Conservation (phyloP, 2,329 filamentous ascomycete species). For the Cordyceps militaris region DNA sequence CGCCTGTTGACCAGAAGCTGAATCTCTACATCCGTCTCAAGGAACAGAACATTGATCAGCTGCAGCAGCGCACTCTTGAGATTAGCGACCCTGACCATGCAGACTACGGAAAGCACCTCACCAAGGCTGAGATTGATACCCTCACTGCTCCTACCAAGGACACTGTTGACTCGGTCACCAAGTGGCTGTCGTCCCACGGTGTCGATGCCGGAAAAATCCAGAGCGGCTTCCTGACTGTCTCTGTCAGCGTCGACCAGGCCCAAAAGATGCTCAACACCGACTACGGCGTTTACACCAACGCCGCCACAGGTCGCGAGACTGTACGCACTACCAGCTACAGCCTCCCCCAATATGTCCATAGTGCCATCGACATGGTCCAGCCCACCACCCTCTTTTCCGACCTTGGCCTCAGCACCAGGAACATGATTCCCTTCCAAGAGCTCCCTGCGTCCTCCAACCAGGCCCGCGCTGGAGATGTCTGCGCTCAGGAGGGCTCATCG, state of each 20-base stretch:
- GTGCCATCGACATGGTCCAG: slow-evolving; percentile 12
- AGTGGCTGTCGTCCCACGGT: slow-evolving; percentile 13
- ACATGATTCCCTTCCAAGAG: not conserved
- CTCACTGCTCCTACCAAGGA: slow-evolving; percentile 12
- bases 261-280: slow-evolving; percentile 11
- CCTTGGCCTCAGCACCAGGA: not conserved
- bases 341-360: slow-evolving; percentile 2
- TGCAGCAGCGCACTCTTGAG: slow-evolving; percentile 8
- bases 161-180: slow-evolving; percentile 8
- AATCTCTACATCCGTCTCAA: slow-evolving; percentile 13
- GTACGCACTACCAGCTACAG: slow-evolving; percentile 14
- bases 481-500: not conserved
- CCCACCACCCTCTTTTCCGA: slow-evolving; percentile 14
- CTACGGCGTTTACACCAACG: slow-evolving; percentile 9
- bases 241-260: slow-evolving; percentile 5
- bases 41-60: slow-evolving; percentile 13
- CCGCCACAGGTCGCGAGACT: slow-evolving; percentile 5
- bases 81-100: slow-evolving; percentile 12
- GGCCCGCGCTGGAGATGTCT: not conserved
- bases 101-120: slow-evolving; percentile 14
- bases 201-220: slow-evolving; percentile 7
- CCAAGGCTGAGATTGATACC: slow-evolving; percentile 14
- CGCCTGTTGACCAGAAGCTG: slow-evolving; percentile 2
- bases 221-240: slow-evolving; percentile 2
- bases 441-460: not conserved